Conservation (phyloP, 2,329 filamentous ascomycete species). For the Hypoxylon sp. region DNA sequence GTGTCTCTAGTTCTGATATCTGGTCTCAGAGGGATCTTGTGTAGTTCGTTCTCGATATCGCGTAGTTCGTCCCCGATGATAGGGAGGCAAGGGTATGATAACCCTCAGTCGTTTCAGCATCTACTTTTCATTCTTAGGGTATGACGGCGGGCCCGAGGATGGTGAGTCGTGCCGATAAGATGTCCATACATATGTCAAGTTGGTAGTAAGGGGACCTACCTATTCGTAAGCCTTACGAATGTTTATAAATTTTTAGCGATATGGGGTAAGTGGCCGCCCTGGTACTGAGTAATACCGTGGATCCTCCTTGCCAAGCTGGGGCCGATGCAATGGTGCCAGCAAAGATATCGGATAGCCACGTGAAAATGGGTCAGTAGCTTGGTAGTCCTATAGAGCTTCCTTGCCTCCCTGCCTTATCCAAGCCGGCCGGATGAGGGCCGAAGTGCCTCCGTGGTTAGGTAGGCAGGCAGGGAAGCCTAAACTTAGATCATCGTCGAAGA, state of each 20-base stretch:
- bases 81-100: too few species aligned
- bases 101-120: too few species aligned
- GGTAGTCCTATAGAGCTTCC: neutral
- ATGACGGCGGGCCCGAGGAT: too few species aligned
- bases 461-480: neutral
- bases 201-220: neutral
- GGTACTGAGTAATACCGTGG: neutral
- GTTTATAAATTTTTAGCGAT: neutral
- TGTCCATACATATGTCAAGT: neutral
- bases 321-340: neutral
- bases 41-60: neutral
- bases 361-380: neutral
- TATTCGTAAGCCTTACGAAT: conserved; percentile 2
- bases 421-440: conserved; percentile 1
- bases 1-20: neutral
- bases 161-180: neutral
- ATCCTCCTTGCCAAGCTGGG: neutral
- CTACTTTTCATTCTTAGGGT: too few species aligned
- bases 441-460: conserved; percentile 16
- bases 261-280: neutral
- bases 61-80: neutral
- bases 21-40: neutral
- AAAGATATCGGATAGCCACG: neutral
- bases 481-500: neutral
- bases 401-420: neutral